Evolutionary conservation across 2,329 filamentous ascomycete genomes (phyloP), one percentile per base, ranked within the genome.

Genomic region (Claviceps sp.): DNA sequence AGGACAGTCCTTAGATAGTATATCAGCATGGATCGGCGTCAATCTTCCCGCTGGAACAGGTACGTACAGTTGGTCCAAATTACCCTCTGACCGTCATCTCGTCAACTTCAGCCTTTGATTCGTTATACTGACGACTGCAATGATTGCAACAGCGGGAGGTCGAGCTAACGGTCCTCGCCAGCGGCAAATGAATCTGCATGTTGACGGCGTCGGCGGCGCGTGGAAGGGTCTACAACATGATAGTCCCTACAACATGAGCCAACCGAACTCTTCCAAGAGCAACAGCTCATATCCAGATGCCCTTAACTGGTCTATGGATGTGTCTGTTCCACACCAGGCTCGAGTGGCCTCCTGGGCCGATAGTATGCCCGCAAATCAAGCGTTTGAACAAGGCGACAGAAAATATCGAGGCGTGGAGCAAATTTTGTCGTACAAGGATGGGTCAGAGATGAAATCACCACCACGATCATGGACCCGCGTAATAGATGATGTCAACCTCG

Each of bases 391-490:
- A 55, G 56, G 59, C 0, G 38, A 45, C 40, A 64, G 64, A 16
- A 64, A 64, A 48, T 70, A 69, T 53, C 67, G 65, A 7, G 70
- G 70, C 2, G 63, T 74, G 7, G 71, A 77, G 55, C 71, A 77
- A 48, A 60, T 80, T 17, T 61, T 80, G 19, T 71, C 73, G 0
- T 72, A 75, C 1, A 59, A 71, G 14, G 69, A 71, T 24, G 60
- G 70, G 37, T 66, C 73, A 0, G 70, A 73, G 40, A 65, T 70
- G 59, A 70, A 70, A 55, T 62, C 69, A 0, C 67, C 73, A 0
- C 59, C 70, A 0, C 65, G 60, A 3, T 71, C 70, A 0, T 87
- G 83, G 84, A 85, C 83, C 1, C 70, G 60, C 41, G 73, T 86
- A 22, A 84, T 81, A 2, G 61, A 64, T 3, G 81, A 87, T 56